Conservation (phyloP, 2,329 filamentous ascomycete species). For the Alternaria sp. region DNA sequence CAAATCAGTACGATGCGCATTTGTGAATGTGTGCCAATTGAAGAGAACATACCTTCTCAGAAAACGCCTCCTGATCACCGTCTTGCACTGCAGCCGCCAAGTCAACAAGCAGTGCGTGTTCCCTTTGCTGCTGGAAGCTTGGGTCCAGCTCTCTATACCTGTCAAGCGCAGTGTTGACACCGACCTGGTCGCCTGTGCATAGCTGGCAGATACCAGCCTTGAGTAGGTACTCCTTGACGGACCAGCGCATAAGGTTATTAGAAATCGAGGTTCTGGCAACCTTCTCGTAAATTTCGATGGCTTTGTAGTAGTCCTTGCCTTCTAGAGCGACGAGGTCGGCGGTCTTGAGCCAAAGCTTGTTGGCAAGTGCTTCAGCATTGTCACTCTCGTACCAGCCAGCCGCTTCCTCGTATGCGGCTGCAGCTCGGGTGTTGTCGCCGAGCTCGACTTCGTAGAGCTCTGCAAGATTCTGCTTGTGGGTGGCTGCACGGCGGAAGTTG, state of each 20-base stretch:
- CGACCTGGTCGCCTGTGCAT: slow-evolving; percentile 77
- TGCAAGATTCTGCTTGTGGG: slow-evolving; percentile 87
- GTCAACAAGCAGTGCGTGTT: slow-evolving; percentile 82
- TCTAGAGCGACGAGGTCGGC: slow-evolving; percentile 86
- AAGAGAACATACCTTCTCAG: slow-evolving; percentile 70
- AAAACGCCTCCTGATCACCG: slow-evolving; percentile 82
- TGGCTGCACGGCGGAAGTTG: slow-evolving; percentile 89
- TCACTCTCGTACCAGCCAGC: slow-evolving; percentile 82
- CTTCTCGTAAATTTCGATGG: slow-evolving; percentile 72
- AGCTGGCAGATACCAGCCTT: slow-evolving; percentile 94
- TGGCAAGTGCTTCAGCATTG: slow-evolving; percentile 71
- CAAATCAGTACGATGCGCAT: slow-evolving; percentile 8
- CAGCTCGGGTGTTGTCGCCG: slow-evolving; percentile 78
- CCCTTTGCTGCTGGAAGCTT: slow-evolving; percentile 77
- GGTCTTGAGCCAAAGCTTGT: slow-evolving; percentile 92
- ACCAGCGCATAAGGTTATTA: slow-evolving; percentile 74
- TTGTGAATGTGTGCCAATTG: neutral
- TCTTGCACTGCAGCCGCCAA: slow-evolving; percentile 78
- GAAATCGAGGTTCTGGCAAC: slow-evolving; percentile 80
- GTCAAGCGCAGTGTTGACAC: slow-evolving; percentile 80
- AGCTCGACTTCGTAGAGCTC: slow-evolving; percentile 87
- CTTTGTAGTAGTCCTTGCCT: slow-evolving; percentile 72
- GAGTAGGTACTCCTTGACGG: slow-evolving; percentile 92
- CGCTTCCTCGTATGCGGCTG: slow-evolving; percentile 84
- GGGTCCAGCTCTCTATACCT: slow-evolving; percentile 75